Base-by-base conservation (phyloP, 768 basidiomycete genomes). In the Mycena sanguinolenta region DNA sequence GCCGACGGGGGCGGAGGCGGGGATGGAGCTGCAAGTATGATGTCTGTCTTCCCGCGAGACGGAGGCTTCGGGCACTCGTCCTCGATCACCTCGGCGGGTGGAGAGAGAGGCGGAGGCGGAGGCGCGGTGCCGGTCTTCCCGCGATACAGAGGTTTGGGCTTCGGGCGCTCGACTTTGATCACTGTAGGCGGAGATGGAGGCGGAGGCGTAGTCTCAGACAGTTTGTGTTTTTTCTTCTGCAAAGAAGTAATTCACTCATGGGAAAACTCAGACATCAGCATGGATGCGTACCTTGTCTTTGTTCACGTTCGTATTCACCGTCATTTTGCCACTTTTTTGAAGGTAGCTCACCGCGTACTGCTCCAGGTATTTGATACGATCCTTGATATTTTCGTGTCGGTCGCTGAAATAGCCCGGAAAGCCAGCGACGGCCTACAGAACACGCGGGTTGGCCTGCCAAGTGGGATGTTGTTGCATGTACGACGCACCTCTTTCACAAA, bases 271-370 rank as follows among this genome's bases (percentile, higher is more conserved):
- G 9, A 36, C 19, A 44, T 1, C 8, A 25, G 14, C 7, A 23
- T 1, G 17, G 32, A 9, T 39, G 62, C 61, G 2, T 66, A 58
- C 25, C 54, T 46, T 21, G 58, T 53, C 25, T 16, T 19, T 46
- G 19, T 25, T 27, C 12, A 27, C 4, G 23, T 23, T 27, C 17
- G 52, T 39, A 14, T 16, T 10, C 5, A 5, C 4, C 10, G 34
- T n/a, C 27, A 71, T 14, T 21, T 71, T 71, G 3, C 64, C 60
- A 27, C 65, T 66, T 27, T 71, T 71, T 3, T 58, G 12, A 1
- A 71, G 28, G 30, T 71, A 71, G 21, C 50, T 59, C 13, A 17
- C 13, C 2, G 65, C 70, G 21, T 71, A 71, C 5, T 25, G 16
- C 30, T 66, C 36, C 0, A 71, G 63, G 0, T 9, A 10, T 2